A percentile compares a stretch with the other conserved stretches of the same genome.
Evolutionary conservation across 2,329 filamentous ascomycete species (phyloP).

Genomic region (Exophiala sp.): DNA sequence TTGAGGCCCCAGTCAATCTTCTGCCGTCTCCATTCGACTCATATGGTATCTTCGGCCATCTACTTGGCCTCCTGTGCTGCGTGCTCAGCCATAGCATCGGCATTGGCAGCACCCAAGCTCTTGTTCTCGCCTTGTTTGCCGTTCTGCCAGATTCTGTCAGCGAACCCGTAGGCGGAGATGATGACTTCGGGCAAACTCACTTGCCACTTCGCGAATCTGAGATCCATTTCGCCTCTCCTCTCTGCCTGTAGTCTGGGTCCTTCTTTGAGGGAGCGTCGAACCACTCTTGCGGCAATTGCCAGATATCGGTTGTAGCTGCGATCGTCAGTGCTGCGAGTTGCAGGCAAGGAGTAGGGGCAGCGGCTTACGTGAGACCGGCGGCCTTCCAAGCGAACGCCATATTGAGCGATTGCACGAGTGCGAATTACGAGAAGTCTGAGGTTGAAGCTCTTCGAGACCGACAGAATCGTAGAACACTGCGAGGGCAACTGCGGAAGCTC

Average conservation of each 20-base stretch:
- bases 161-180: neutral
- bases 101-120: constrained; percentile 58
- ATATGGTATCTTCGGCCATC: constrained; percentile 22
- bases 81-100: constrained; percentile 43
- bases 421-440: neutral
- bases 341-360: constrained; percentile 26
- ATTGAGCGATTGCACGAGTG: constrained; percentile 10
- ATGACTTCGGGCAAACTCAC: constrained; percentile 54
- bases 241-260: constrained; percentile 81
- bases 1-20: constrained; percentile 21
- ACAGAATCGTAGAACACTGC: neutral
- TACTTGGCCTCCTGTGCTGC: constrained; percentile 42
- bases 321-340: constrained; percentile 34
- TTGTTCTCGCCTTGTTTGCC: constrained; percentile 89
- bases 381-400: constrained; percentile 99
- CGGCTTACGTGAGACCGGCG: constrained; percentile 82
- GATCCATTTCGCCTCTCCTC: constrained; percentile 80
- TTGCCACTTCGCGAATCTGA: constrained; percentile 92
- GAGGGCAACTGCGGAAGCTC: neutral
- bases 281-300: constrained; percentile 84
- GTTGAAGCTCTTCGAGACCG: neutral
- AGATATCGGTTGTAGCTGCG: constrained; percentile 99
- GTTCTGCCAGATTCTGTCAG: constrained; percentile 53
- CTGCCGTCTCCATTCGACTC: constrained; percentile 26
- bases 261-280: constrained; percentile 96